A percentile compares a stretch with the other conserved stretches of the same genome.
phyloP scores from a whole-genome alignment of 192 early-diverging fungal species.

The Backusella tuberculispora region DNA sequence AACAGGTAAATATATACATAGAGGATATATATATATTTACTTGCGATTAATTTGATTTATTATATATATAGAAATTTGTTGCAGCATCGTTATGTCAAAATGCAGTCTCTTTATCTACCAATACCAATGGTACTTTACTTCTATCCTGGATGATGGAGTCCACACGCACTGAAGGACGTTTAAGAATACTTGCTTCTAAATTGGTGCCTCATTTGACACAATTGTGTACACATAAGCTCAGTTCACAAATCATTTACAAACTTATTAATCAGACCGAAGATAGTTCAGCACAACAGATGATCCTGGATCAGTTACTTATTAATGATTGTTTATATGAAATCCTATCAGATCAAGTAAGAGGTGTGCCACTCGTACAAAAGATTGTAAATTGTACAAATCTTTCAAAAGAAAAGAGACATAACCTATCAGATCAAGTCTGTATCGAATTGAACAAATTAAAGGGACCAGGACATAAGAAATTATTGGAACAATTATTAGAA shows the following conservation, averaged over 20 bases:
- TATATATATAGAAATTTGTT: slow-evolving; percentile 75
- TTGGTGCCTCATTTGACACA: slow-evolving; percentile 74
- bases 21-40: too few species aligned
- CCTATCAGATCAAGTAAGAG: slow-evolving; percentile 79
- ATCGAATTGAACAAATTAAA: slow-evolving; percentile 7
- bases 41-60: neutral
- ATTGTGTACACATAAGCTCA: slow-evolving; percentile 87
- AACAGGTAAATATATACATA: slow-evolving; percentile 53
- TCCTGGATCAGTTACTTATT: slow-evolving; percentile 75
- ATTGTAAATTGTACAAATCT: slow-evolving; percentile 77
- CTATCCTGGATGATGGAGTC: slow-evolving; percentile 93
- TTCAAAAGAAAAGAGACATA: slow-evolving; percentile 18
- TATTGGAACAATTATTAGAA: slow-evolving; percentile 13
- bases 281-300: slow-evolving; percentile 79
- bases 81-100: slow-evolving; percentile 86
- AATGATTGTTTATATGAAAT: slow-evolving; percentile 71
- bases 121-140: slow-evolving; percentile 88
- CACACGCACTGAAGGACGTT: slow-evolving; percentile 77
- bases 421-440: neutral
- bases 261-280: slow-evolving; percentile 87
- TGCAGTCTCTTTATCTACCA: slow-evolving; percentile 75
- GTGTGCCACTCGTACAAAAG: slow-evolving; percentile 84
- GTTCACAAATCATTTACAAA: slow-evolving; percentile 78
- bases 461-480: slow-evolving; percentile 25
- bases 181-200: slow-evolving; percentile 78